Base-by-base conservation (phyloP, 768 basidiomycete species). In the Calocera viscosa region DNA sequence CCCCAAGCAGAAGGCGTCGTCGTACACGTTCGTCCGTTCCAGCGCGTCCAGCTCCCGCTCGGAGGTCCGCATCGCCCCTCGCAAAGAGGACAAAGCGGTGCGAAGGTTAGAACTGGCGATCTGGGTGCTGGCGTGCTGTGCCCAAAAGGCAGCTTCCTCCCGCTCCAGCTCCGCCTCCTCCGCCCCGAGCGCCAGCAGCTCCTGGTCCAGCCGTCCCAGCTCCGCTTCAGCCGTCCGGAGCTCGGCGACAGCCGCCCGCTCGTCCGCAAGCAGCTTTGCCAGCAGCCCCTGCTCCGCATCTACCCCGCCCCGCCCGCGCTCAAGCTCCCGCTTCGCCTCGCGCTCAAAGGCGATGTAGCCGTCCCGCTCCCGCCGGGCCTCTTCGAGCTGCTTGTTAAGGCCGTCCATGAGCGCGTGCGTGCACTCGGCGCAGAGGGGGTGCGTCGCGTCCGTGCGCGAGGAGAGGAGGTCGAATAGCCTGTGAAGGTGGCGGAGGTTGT, bases 401-500 rank as follows among this genome's bases (percentile, higher is more conserved):
- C 84, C 84, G 1, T 80, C 80, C 33, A 94, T 82, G 35, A 98
- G 77, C 63, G 88, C 82, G 72, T 90, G 87, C 1, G 94, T 91
- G 76, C 96, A 99, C 72, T 98, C 95, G 0, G 89, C 85, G 75
- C 96, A 99, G 8, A 99, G 81, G 3, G 96, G 96, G 74, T 97
- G 94, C 74, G 94, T 91, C 49, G 94, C 84, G 34, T 89, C 88
- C 65, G 88, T 86, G 47, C 86, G 81, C 66, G 86, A 83, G 14
- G 90, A 89, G 49, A 92, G 80, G 33, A 91, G 75, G 74, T 88
- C 89, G 74, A 90, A 87, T 40, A 93, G 80, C 22, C 85, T 84
- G 68, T 82, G 81, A 60, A 88, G 86, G 38, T 89, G 89, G 67
- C 86, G 85, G 67, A 91, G 78, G 72, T 89, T 66, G 30, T 70